Base-by-base conservation (phyloP, 805 yeast genomes). In the Lachancea thermotolerans region DNA sequence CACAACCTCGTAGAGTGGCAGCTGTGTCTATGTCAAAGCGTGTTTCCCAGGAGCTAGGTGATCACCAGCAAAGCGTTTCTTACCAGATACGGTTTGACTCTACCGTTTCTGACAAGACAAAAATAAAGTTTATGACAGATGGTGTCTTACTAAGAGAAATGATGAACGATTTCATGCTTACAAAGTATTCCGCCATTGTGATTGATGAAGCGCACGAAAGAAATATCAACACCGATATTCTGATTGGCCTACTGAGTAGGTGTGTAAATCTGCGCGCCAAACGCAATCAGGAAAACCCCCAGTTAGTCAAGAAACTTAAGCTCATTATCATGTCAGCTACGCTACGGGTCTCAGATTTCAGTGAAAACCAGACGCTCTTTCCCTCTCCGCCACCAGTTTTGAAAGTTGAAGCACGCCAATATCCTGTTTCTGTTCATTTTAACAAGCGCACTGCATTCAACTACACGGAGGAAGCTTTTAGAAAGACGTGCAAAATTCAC, bases 151-250 rank as follows among this genome's bases (percentile, higher is more conserved):
- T 95, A 32, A 74, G 98, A 53, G 99, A 93, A 65, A 82, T 93
- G 86, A 83, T 91, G 84, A 71, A 77, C 1, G 99, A 93, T 58
- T 83, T 93, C 49, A 67, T 83, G 50, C 69, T 95, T 41, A 73
- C 78, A 31, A 86, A 85, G 57, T 93, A 93, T 62, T 89, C 97
- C 0, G 82, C 85, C 0, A 74, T 93, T 37, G 75, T 95, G 25
- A 86, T 93, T 48, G 99, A 93, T 69, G 99, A 93, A 66, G 99
- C 99, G 0, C 99, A 93, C 64, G 99, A 93, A 65, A 78, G 99
- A 62, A 91, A 89, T 60, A 81, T 91, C 49, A 93, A 93, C 60
- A 93, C 99, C 0, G 99, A 93, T 66, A 91, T 93, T 39, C 71
- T 93, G 46, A 89, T 93, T 50, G 99, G 99, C 39, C 85, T 93